A percentile compares a stretch with the other conserved stretches of the same genome.
Conservation (phyloP, 2,329 filamentous ascomycete species). For the Tetracladium maxilliforme region DNA sequence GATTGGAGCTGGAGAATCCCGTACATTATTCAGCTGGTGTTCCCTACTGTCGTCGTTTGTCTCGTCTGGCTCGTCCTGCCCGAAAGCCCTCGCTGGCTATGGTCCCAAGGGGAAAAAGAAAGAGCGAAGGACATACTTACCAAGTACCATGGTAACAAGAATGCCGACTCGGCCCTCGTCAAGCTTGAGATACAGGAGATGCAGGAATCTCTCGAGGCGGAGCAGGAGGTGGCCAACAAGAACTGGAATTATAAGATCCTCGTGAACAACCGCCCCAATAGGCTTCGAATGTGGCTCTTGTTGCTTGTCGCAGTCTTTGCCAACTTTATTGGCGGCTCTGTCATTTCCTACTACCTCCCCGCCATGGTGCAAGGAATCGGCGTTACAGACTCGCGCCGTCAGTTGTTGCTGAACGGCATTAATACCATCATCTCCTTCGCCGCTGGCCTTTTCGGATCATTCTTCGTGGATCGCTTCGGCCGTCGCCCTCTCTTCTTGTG, state of each 20-base stretch:
- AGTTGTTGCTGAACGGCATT: conserved; percentile 11
- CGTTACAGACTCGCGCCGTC: conserved; percentile 14
- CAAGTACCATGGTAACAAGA: conserved; percentile 32
- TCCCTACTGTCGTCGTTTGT: conserved; percentile 8
- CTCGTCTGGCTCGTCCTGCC: conserved; percentile 31
- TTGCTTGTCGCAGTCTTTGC: no score
- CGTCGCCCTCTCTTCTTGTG: conserved; percentile 12
- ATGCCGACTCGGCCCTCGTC: conserved; percentile 10
- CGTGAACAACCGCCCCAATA: no score
- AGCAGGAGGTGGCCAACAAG: no score
- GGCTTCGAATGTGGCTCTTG: no score
- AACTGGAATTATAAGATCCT: no score
- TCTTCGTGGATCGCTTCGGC: conserved; percentile 10
- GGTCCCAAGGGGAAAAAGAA: conserved; percentile 37
- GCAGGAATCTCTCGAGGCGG: conserved; percentile 5
- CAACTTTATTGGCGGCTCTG: conserved; percentile 17
- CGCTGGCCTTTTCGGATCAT: conserved; percentile 7
- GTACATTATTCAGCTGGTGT: conserved; percentile 14
- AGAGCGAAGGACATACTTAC: conserved; percentile 38
- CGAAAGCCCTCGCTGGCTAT: conserved; percentile 43
- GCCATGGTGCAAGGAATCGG: conserved; percentile 9
- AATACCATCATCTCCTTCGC: conserved; percentile 9
- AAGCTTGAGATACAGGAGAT: conserved; percentile 13
- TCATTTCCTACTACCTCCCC: conserved; percentile 11
- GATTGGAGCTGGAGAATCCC: conserved; percentile 16